Evolutionary conservation across 2,329 filamentous ascomycete species (phyloP).

Genomic region (Cryphonectria nitschkei): DNA sequence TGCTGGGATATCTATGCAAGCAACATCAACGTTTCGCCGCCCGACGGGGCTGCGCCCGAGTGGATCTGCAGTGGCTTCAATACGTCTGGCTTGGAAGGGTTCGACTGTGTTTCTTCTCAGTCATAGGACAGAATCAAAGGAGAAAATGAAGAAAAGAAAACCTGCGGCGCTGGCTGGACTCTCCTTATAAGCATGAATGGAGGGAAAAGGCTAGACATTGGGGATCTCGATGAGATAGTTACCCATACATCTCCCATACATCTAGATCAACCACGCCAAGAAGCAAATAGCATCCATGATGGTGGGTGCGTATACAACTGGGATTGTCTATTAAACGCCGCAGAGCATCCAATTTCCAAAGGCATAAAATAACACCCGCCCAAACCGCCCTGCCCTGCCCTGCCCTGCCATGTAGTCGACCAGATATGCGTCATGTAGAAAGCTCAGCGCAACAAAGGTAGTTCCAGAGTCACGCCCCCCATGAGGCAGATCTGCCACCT

Average conservation of each 20-base stretch:
- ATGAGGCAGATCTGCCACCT: neutral
- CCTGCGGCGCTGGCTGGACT: neutral
- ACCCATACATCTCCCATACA: neutral
- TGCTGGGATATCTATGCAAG: conserved; percentile 19
- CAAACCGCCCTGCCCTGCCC: neutral
- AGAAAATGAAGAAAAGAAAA: too few species aligned
- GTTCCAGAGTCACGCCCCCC: neutral
- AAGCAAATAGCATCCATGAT: neutral
- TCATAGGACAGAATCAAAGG: neutral
- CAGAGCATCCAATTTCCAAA: neutral
- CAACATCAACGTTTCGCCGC: conserved; percentile 14
- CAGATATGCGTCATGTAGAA: neutral
- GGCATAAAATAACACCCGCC: neutral
- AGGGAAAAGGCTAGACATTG: neutral
- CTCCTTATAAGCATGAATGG: neutral
- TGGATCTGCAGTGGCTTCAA: conserved; percentile 20
- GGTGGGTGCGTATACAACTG: neutral
- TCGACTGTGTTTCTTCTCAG: conserved; percentile 13
- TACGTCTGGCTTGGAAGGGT: conserved; percentile 13
- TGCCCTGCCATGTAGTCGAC: conserved; percentile 7
- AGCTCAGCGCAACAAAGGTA: conserved; percentile 10
- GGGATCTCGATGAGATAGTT: neutral
- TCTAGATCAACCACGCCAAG: neutral
- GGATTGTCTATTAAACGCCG: conserved; percentile 4
- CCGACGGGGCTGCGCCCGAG: conserved; percentile 13